phyloP scores from a whole-genome alignment of 371 early-diverging fungal genomes.

The Batrachochytrium dendrobatidis region DNA sequence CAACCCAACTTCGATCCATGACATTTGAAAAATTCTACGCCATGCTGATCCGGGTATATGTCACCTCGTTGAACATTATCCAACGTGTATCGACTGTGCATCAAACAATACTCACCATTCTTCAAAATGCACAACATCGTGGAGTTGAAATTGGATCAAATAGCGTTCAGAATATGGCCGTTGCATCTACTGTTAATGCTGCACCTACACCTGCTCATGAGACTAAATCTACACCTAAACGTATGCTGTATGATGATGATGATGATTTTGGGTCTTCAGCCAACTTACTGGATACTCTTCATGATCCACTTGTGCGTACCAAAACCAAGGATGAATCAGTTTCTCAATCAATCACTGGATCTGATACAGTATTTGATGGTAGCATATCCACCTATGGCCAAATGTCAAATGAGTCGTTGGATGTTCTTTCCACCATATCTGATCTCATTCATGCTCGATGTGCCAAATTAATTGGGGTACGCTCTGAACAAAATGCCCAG shows the following conservation, averaged over 20 bases:
- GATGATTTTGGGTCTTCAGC: constrained; percentile 30
- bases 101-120: constrained; percentile 40
- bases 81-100: constrained; percentile 57
- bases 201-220: background rate
- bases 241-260: constrained; percentile 27
- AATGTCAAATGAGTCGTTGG: constrained; percentile 40
- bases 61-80: constrained; percentile 51
- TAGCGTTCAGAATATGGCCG: constrained; percentile 14
- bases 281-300: background rate
- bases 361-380: background rate
- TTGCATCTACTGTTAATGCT: background rate
- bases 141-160: constrained; percentile 37
- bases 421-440: constrained; percentile 62
- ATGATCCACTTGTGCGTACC: constrained; percentile 3
- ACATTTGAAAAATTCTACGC: constrained; percentile 74
- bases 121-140: constrained; percentile 44
- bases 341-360: background rate
- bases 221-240: constrained; percentile 6
- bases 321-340: background rate
- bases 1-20: constrained; percentile 49
- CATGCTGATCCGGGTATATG: constrained; percentile 62
- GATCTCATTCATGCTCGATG: constrained; percentile 81
- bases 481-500: constrained; percentile 82
- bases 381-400: constrained; percentile 18
- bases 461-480: constrained; percentile 74